Conservation (phyloP, 2,329 filamentous ascomycete genomes). For the Ceratocystis cubensis region DNA sequence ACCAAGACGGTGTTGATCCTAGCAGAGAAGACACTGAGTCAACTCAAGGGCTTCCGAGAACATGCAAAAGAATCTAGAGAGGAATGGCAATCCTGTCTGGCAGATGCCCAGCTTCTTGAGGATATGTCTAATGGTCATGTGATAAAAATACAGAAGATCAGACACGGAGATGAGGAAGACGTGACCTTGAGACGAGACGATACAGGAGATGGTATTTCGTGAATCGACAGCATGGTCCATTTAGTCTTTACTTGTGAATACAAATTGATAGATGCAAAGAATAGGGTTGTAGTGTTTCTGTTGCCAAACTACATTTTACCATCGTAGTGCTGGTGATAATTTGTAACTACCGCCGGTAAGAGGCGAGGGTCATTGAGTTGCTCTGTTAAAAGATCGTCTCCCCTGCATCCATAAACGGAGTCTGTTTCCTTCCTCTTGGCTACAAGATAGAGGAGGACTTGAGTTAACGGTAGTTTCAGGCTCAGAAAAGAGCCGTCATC, state of each 20-base stretch:
- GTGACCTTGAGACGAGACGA: no score
- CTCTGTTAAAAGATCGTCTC: constrained; percentile 34
- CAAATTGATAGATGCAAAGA: not conserved
- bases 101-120: not conserved
- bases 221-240: no score
- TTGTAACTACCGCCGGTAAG: constrained; percentile 65
- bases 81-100: constrained; percentile 7
- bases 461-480: constrained; percentile 34
- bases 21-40: constrained; percentile 17
- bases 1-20: constrained; percentile 12
- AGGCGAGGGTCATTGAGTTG: constrained; percentile 49
- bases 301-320: not conserved
- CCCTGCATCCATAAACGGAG: constrained; percentile 62
- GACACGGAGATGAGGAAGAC: constrained; percentile 24
- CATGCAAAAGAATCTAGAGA: constrained; percentile 10
- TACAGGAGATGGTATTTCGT: no score
- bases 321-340: not conserved
- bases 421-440: constrained; percentile 42
- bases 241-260: not conserved
- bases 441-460: constrained; percentile 64
- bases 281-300: not conserved
- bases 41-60: constrained; percentile 19
- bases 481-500: constrained; percentile 21
- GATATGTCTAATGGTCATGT: not conserved
- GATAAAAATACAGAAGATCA: not conserved